Evolutionary conservation across 2,329 filamentous ascomycete genomes (phyloP).

Genomic region (Aureobasidium sp.): DNA sequence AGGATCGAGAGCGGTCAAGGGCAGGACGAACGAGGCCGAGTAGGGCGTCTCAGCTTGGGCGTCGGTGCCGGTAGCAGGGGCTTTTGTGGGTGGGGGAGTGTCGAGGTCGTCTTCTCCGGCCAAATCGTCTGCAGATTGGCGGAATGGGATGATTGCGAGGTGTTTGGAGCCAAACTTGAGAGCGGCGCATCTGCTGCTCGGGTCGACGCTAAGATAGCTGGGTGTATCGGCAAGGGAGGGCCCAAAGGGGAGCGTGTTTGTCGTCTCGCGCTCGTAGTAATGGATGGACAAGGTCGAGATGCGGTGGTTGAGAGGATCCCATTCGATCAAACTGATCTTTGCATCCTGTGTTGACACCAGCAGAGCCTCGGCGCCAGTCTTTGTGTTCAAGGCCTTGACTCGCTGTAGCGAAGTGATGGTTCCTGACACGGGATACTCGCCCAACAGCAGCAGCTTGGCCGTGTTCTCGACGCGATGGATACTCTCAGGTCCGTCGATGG

Average conservation of each 20-base stretch:
- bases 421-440: slow-evolving; percentile 75
- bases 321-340: slow-evolving; percentile 86
- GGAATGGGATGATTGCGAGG: slow-evolving; percentile 88
- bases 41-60: slow-evolving; percentile 55
- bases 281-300: slow-evolving; percentile 90
- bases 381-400: slow-evolving; percentile 62
- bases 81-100: slow-evolving; percentile 19
- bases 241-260: slow-evolving; percentile 74
- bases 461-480: slow-evolving; percentile 27
- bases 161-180: slow-evolving; percentile 85
- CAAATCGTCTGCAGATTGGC: slow-evolving; percentile 75
- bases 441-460: slow-evolving; percentile 73
- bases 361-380: slow-evolving; percentile 73
- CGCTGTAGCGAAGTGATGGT: slow-evolving; percentile 75
- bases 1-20: slow-evolving; percentile 80
- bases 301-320: slow-evolving; percentile 72
- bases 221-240: slow-evolving; percentile 64
- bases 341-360: slow-evolving; percentile 82
- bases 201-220: slow-evolving; percentile 80
- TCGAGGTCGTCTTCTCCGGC: slow-evolving; percentile 75
- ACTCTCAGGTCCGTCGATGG: slow-evolving; percentile 1
- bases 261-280: slow-evolving; percentile 93
- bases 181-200: slow-evolving; percentile 84
- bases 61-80: slow-evolving; percentile 19
- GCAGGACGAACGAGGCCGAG: slow-evolving; percentile 84